These are phyloP conservation scores for Capsicum pubescens DNA, from an alignment of 257 asterid genomes.

Conservation along the genomic window DNA sequence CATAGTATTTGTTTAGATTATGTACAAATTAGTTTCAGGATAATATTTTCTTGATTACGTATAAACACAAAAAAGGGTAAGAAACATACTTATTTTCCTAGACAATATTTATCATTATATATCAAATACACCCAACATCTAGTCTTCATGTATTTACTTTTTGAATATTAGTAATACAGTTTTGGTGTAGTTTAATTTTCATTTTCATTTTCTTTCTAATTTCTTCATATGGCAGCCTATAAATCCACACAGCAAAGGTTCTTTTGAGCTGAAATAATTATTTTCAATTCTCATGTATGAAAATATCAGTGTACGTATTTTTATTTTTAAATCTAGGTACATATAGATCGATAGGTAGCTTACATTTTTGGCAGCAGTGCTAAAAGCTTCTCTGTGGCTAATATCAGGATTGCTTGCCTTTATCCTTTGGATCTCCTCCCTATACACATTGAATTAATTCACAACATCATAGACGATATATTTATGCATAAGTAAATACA, in stretches of 20 bases:
- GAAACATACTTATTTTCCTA: background rate
- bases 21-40: background rate
- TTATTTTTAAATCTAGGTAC: too few species aligned
- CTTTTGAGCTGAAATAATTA: too few species aligned
- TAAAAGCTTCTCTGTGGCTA: slow-evolving; percentile 92
- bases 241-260: too few species aligned
- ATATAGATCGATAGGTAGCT: slow-evolving; percentile 43
- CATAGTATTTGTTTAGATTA: background rate
- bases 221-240: background rate
- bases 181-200: background rate
- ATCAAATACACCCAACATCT: background rate
- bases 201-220: background rate
- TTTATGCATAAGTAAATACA: background rate
- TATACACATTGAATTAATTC: slow-evolving; percentile 29
- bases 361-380: slow-evolving; percentile 95
- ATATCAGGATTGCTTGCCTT: slow-evolving; percentile 90
- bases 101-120: background rate
- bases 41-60: background rate
- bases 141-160: background rate
- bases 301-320: too few species aligned
- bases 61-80: background rate
- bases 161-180: background rate
- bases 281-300: too few species aligned
- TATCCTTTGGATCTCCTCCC: slow-evolving; percentile 99
- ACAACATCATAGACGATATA: background rate